Base-by-base conservation (phyloP, 805 yeast species). In the Sungouiozyma intestinalis region DNA sequence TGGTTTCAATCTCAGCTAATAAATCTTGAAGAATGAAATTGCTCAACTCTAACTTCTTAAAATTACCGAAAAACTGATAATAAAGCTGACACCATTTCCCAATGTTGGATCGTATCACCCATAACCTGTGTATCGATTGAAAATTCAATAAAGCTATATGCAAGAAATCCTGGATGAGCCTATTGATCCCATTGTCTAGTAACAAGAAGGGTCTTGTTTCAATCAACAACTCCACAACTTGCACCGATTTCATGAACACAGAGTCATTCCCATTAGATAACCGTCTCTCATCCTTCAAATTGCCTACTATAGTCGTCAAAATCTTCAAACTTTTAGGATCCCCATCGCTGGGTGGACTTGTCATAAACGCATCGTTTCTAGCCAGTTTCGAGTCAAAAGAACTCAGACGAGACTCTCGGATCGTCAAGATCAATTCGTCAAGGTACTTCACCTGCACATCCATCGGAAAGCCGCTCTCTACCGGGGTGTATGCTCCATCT, bases 371-470 rank as follows among this genome's bases (percentile, higher is more conserved):
- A 6, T 19, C 15, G 14, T 35, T 31, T 27, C 35, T 4, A 4
- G 29, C 17, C 16, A 29, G 20, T 11, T 20, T 35, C 14, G 21
- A n/a, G 21, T 35, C 35, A 17, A 34, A 18, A 9, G 33, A 27
- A 13, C 17, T 34, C 33, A 38, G 20, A 4, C 41, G 33, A 11
- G 44, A 42, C 18, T 49, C 57, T 38, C 46, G 49, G n/a, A 59
- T 52, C 15, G 60, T 61, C 31, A 50, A 42, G 33, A 52, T 52
- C 34, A 59, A 40, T 37, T 59, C 64, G 39, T 57, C 61, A 20
- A 59, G 40, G 42, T 58, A 59, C 40, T 52, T 53, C 17, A 51
- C 48, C 35, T 53, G 58, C 16, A 59, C 45, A 18, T 56, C 60
- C 59, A 54, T 55, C 14, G 13, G 16, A 6, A 15, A 11, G 14